phyloP scores from a whole-genome alignment of 257 asterid species.

The Capsicum baccatum region DNA sequence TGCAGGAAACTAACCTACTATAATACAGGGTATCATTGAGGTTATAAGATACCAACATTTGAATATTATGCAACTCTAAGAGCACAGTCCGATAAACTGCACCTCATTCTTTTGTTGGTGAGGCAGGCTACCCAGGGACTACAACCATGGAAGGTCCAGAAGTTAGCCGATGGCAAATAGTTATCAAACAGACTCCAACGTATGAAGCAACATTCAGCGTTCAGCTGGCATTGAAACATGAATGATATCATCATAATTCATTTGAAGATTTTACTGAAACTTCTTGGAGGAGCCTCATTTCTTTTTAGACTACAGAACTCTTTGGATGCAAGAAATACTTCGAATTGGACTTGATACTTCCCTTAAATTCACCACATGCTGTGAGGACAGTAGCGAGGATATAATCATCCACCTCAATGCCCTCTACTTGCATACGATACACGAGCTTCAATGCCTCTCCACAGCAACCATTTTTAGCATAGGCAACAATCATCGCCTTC shows the following conservation, averaged over 20 bases:
- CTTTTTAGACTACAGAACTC: conserved; percentile 14
- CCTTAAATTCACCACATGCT: conserved; percentile 67
- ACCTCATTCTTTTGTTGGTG: neutral
- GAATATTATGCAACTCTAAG: neutral
- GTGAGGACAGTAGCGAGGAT: conserved; percentile 66
- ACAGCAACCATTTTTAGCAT: conserved; percentile 71
- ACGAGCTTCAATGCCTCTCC: conserved; percentile 82
- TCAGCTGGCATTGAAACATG: neutral
- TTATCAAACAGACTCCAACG: neutral
- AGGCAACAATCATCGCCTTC: conserved; percentile 81
- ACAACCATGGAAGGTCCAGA: neutral
- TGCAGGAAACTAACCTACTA: neutral
- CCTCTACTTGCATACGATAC: conserved; percentile 81
- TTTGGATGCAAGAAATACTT: conserved; percentile 47
- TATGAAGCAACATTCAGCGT: neutral
- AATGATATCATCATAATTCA: neutral
- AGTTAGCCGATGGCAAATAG: neutral
- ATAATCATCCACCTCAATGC: conserved; percentile 72
- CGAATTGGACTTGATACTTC: conserved; percentile 40
- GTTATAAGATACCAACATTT: neutral
- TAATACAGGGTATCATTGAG: neutral
- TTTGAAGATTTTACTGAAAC: neutral
- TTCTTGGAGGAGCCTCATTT: neutral
- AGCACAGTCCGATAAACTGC: neutral
- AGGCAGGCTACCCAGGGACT: neutral